Evolutionary conservation across 2,329 filamentous ascomycete species (phyloP), one percentile per base, ranked within the genome.

Genomic region (Colletotrichum spinosum): DNA sequence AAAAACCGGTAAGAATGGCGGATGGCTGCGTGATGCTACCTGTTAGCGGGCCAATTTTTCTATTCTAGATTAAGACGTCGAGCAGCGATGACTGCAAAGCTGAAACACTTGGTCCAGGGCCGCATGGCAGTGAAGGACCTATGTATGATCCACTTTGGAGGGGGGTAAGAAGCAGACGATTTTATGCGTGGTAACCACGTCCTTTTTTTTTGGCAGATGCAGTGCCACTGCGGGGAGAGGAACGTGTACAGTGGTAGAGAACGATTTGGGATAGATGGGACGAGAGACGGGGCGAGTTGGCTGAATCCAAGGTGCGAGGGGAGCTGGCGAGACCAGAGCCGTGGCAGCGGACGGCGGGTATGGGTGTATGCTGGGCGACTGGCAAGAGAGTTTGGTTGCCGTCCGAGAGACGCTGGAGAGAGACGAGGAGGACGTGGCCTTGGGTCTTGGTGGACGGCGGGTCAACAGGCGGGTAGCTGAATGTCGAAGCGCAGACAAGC

Each of bases 61-160:
- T 51, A 11, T 49, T 51, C 52, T 50, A 52, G 42, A 42, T 53
- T 52, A 53, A 62, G 62, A 13, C 15, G 49, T 39, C 52, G 57
- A 48, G 53, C 39, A 42, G 53, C 55, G 48, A 49, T 42, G 57
- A 59, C 48, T 55, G 66, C 41, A 46, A 60, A 67, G 67, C 55
- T 68, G 67, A 68, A 68, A 68, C 67, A 58, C 41, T 58, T 67
- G 62, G 66, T 55, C 56, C 25, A 62, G 58, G 62, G 48, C 37
- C 62, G 61, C 65, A 68, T 68, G 66, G 66, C 57, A 67, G 61
- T 48, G 52, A 58, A 67, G 57, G 66, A 61, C 56, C 44, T 54
- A 33, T 37, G 66, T 58, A 50, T 63, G 66, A 62, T 68, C 66
- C 66, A 67, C 66, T 68, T 51, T 25, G 25, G 4, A 25, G 60